Evolutionary conservation across 805 yeast genomes (phyloP).

Genomic region (Candida yuanshanica): DNA sequence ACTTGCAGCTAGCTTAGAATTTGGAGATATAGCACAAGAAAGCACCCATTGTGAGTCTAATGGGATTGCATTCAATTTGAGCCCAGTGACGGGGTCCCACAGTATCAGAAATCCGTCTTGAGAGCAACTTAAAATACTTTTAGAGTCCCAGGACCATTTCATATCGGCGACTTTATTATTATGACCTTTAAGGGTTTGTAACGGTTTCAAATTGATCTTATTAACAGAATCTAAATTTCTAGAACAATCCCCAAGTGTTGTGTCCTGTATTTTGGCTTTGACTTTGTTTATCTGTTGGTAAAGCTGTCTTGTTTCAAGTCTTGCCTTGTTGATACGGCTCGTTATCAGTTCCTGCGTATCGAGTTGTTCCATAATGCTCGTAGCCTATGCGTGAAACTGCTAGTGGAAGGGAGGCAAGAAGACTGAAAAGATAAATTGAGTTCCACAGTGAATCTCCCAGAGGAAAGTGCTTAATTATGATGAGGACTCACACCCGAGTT

Average conservation of each 20-base stretch:
- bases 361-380: constrained; percentile 3
- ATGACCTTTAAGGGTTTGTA: constrained; percentile 46
- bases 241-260: constrained; percentile 37
- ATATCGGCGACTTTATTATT: constrained; percentile 65
- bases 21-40: constrained; percentile 67
- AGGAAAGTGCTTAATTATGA: too few species aligned
- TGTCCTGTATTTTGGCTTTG: constrained; percentile 38
- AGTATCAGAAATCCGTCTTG: constrained; percentile 82
- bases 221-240: constrained; percentile 12
- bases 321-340: constrained; percentile 30
- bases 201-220: constrained; percentile 29
- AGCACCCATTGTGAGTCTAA: constrained; percentile 77
- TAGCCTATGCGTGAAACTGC: not conserved
- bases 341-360: constrained; percentile 10
- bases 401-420: not conserved
- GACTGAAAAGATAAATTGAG: too few species aligned
- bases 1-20: constrained; percentile 60
- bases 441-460: too few species aligned
- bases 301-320: constrained; percentile 41
- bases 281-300: constrained; percentile 43
- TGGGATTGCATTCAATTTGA: constrained; percentile 63
- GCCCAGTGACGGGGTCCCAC: constrained; percentile 76
- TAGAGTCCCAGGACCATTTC: constrained; percentile 63
- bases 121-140: constrained; percentile 60
- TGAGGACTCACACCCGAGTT: too few species aligned